phyloP scores from a whole-genome alignment of 768 basidiomycete species.

The Clathrus columnatus region DNA sequence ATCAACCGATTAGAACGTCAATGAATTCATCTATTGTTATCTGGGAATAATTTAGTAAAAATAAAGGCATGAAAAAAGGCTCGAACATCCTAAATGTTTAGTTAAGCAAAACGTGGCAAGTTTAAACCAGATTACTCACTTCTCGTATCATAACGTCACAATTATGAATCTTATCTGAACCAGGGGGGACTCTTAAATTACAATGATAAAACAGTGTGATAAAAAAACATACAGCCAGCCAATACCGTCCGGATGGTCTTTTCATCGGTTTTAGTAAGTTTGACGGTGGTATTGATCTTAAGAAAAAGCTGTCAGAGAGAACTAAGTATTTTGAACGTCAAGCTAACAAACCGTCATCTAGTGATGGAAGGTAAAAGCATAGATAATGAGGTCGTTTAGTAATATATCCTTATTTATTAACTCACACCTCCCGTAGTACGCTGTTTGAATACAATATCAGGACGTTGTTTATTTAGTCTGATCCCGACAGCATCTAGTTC shows the following conservation, averaged over 20 bases:
- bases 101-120: conserved; percentile 8
- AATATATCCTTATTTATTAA: too few relatives aligned
- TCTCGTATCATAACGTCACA: conserved; percentile 99
- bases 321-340: neutral
- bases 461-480: conserved; percentile 79
- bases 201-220: neutral
- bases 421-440: conserved; percentile 87
- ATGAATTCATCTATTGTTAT: conserved; percentile 96
- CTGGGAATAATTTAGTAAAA: conserved; percentile 28
- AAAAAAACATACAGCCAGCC: conserved; percentile 56
- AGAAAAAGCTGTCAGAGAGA: conserved; percentile 4
- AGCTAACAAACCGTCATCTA: conserved; percentile 61
- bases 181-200: neutral
- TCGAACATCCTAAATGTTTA: neutral
- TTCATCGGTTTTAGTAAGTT: conserved; percentile 90
- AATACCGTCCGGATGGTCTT: conserved; percentile 90
- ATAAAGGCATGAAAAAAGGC: conserved; percentile 1
- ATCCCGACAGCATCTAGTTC: conserved; percentile 98
- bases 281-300: conserved; percentile 75
- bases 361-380: neutral
- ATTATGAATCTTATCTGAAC: conserved; percentile 76
- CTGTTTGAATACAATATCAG: conserved; percentile 92
- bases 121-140: conserved; percentile 37
- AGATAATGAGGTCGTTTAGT: too few relatives aligned
- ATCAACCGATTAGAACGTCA: conserved; percentile 84